Conservation (phyloP, 169 alveolate genomes). For the Babesia microti region DNA sequence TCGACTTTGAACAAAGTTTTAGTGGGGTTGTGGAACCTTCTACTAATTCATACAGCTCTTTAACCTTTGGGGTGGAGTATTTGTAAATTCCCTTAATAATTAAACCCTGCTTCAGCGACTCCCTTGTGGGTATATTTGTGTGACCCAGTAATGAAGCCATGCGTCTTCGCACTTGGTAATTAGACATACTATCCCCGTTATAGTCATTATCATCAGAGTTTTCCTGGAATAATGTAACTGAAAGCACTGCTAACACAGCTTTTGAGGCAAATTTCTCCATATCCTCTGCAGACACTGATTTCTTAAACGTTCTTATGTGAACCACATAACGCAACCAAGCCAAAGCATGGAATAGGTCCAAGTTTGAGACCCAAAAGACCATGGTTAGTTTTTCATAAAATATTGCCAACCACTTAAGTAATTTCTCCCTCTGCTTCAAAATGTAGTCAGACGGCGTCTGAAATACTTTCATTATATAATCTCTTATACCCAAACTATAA, state of each 20-base stretch:
- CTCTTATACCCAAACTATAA: conserved; percentile 63
- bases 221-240: conserved; percentile 51
- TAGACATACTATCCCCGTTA: conserved; percentile 26
- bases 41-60: conserved; percentile 59
- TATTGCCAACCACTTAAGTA: conserved; percentile 73
- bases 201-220: conserved; percentile 33
- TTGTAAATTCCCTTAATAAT: conserved; percentile 57
- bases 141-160: conserved; percentile 71
- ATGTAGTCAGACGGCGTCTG: conserved; percentile 38
- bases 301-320: conserved; percentile 70
- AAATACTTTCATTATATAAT: conserved; percentile 52
- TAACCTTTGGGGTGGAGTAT: conserved; percentile 55
- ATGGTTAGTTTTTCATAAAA: conserved; percentile 80
- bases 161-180: conserved; percentile 66
- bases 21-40: conserved; percentile 59
- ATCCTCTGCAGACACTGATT: conserved; percentile 62
- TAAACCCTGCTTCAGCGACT: conserved; percentile 61
- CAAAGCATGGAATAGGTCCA: conserved; percentile 84
- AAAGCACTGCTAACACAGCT: conserved; percentile 72
- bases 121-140: conserved; percentile 71
- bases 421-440: conserved; percentile 60
- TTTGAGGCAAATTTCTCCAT: conserved; percentile 60
- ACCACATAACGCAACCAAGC: conserved; percentile 71
- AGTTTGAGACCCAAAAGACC: conserved; percentile 82
- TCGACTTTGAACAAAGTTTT: conserved; percentile 50